A percentile compares a stretch with the other conserved stretches of the same genome.
Evolutionary conservation across 2,329 filamentous ascomycete genomes (phyloP).

Genomic region (Emericellopsis cladophorae): DNA sequence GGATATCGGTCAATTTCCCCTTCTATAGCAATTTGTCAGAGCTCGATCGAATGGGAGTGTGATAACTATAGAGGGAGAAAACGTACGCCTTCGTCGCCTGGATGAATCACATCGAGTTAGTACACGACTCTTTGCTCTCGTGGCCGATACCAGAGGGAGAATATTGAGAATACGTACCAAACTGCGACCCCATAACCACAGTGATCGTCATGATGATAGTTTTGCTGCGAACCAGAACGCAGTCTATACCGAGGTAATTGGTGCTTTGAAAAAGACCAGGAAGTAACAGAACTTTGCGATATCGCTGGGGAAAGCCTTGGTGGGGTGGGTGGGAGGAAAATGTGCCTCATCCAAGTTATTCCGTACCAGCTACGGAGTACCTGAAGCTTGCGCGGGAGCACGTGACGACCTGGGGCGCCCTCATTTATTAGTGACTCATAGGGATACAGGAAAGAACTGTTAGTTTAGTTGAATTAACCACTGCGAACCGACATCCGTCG

Average conservation of each 20-base stretch:
- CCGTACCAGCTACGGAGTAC: too few species aligned
- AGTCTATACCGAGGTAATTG: background rate
- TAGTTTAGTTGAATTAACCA: too few species aligned
- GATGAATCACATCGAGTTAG: constrained; percentile 1
- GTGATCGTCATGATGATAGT: constrained; percentile 3
- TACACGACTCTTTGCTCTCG: background rate
- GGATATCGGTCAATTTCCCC: constrained; percentile 5
- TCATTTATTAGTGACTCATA: background rate
- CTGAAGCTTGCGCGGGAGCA: background rate
- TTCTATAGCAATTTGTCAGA: constrained; percentile 2
- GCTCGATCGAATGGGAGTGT: background rate
- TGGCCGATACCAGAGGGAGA: background rate
- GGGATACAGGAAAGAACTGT: too few species aligned
- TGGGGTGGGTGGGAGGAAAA: background rate
- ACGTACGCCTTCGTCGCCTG: constrained; percentile 6
- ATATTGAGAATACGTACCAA: constrained; percentile 1
- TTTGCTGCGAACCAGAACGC: background rate
- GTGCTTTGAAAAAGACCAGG: background rate
- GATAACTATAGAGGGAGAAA: background rate
- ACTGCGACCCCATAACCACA: constrained; percentile 4
- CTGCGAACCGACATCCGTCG: too few species aligned
- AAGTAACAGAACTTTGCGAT: background rate
- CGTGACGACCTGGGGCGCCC: background rate
- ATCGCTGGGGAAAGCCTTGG: background rate
- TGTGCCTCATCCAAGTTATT: background rate